Conservation (phyloP, 2,329 filamentous ascomycete species). For the Aspergillus clavatus region DNA sequence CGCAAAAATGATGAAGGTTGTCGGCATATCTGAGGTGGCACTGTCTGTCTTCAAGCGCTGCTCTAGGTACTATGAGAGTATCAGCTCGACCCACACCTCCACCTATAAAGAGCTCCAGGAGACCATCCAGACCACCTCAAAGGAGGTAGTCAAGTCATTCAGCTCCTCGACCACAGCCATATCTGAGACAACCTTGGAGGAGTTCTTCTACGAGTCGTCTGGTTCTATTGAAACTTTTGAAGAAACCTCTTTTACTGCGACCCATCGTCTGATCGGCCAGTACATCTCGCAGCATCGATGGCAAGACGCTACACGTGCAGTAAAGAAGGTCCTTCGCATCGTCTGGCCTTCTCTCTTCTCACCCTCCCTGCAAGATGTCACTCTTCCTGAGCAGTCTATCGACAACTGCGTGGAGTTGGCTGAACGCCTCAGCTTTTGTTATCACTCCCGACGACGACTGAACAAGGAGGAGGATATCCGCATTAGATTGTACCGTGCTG, state of each 20-base stretch:
- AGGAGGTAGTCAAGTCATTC: constrained; percentile 40
- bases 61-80: constrained; percentile 35
- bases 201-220: constrained; percentile 42
- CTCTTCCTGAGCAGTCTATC: constrained; percentile 39
- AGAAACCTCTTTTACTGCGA: constrained; percentile 39
- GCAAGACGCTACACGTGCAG: constrained; percentile 43
- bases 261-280: constrained; percentile 36
- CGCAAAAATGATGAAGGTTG: constrained; percentile 44
- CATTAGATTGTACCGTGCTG: constrained; percentile 33
- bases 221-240: constrained; percentile 39
- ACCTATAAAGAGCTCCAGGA: constrained; percentile 42
- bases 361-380: constrained; percentile 43
- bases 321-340: constrained; percentile 42
- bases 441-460: constrained; percentile 35
- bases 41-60: constrained; percentile 46
- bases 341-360: constrained; percentile 48
- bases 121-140: constrained; percentile 40
- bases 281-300: constrained; percentile 47
- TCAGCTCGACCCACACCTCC: constrained; percentile 28
- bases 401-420: constrained; percentile 46
- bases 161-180: constrained; percentile 33
- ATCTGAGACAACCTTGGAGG: constrained; percentile 42
- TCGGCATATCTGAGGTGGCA: constrained; percentile 44
- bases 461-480: constrained; percentile 36
- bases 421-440: constrained; percentile 45